Evolutionary conservation across 2,329 filamentous ascomycete genomes (phyloP).

Genomic region (Botrytis fragariae): DNA sequence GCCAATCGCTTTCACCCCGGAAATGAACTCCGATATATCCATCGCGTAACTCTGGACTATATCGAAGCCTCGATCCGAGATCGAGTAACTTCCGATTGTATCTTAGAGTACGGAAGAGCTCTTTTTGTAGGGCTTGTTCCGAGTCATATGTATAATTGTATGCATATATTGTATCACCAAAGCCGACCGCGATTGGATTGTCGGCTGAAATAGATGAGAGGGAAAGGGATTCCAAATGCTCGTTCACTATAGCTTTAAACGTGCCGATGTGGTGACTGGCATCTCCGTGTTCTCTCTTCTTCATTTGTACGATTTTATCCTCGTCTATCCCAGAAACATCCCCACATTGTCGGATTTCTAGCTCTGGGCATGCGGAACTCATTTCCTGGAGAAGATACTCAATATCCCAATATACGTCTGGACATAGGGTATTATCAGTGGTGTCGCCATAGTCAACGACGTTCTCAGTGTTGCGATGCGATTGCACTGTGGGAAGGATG

Average conservation of each 20-base stretch:
- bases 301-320: conserved; percentile 11
- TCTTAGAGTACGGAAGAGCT: conserved; percentile 27
- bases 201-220: conserved; percentile 17
- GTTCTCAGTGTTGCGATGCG: conserved; percentile 21
- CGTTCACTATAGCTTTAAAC: conserved; percentile 14
- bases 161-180: conserved; percentile 28
- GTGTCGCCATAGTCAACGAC: not conserved
- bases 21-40: conserved; percentile 32
- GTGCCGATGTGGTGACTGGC: conserved; percentile 16
- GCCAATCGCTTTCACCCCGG: conserved; percentile 32
- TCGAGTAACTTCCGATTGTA: conserved; percentile 26
- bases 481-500: conserved; percentile 27
- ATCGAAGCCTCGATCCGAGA: conserved; percentile 22
- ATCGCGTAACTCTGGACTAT: conserved; percentile 21
- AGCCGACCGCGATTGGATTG: conserved; percentile 25
- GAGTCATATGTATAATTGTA: conserved; percentile 28
- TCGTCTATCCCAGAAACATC: conserved; percentile 25
- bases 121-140: conserved; percentile 28
- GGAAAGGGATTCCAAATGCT: not conserved
- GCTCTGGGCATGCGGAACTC: conserved; percentile 23
- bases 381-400: conserved; percentile 19
- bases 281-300: conserved; percentile 12
- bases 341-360: conserved; percentile 26
- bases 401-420: conserved; percentile 27
- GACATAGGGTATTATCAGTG: conserved; percentile 15